Percentiles rank a stretch among this genome's conserved stretches.
phyloP scores from a whole-genome alignment of 2,329 filamentous ascomycete genomes.

The Orbilia quercus region DNA sequence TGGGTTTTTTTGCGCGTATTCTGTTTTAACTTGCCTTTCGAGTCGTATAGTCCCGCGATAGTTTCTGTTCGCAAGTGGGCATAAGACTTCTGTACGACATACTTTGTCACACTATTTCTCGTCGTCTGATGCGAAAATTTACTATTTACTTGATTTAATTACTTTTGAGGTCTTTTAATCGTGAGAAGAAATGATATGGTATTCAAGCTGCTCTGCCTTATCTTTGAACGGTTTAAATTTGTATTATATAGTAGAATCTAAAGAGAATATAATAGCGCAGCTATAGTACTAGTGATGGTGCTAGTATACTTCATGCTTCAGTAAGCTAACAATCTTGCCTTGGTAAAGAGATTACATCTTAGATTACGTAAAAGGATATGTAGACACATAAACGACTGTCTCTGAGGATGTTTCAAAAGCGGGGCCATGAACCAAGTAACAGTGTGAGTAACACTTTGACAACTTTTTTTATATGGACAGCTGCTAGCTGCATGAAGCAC shows the following conservation, averaged over 20 bases:
- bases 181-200: too few relatives aligned
- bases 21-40: slow-evolving; percentile 10
- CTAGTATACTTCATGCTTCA: too few relatives aligned
- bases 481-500: too few relatives aligned
- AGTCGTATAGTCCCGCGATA: slow-evolving; percentile 1
- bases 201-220: too few relatives aligned
- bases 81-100: background rate
- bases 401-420: too few relatives aligned
- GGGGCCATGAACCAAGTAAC: too few relatives aligned
- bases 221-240: background rate
- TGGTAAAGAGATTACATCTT: too few relatives aligned
- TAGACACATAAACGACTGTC: too few relatives aligned
- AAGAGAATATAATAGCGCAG: too few relatives aligned
- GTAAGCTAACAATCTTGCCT: too few relatives aligned
- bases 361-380: too few relatives aligned
- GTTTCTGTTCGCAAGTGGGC: background rate
- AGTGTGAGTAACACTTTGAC: background rate
- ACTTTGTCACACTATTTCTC: background rate
- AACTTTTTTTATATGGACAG: background rate
- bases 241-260: background rate
- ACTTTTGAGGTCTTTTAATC: background rate
- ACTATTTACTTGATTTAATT: slow-evolving; percentile 2
- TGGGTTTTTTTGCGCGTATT: slow-evolving; percentile 21
- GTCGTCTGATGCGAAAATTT: background rate
- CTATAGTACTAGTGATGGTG: too few relatives aligned